Evolutionary conservation across 345 rosid species (phyloP).

Genomic region (Salix koriyanagi): DNA sequence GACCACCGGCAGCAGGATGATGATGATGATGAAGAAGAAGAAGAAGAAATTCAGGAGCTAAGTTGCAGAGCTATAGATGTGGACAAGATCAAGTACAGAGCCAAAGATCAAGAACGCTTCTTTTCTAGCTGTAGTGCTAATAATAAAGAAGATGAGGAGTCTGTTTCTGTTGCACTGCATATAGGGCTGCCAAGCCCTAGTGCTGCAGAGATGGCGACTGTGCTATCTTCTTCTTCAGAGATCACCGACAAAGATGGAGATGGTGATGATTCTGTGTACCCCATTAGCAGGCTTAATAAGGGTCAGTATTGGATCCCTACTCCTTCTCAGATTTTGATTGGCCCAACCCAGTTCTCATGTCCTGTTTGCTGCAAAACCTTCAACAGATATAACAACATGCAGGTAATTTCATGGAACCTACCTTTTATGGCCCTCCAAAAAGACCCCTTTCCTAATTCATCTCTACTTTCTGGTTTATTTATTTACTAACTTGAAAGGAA

Average conservation of each 20-base stretch:
- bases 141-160: conserved; percentile 26
- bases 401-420: conserved; percentile 36
- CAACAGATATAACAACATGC: conserved; percentile 98
- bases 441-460: too few species aligned
- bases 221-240: conserved; percentile 46
- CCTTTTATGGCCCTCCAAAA: too few species aligned
- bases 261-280: conserved; percentile 49
- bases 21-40: conserved; percentile 15
- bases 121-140: background rate
- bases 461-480: background rate
- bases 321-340: conserved; percentile 94
- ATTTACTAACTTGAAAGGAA: background rate
- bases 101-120: conserved; percentile 18
- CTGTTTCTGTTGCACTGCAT: conserved; percentile 83
- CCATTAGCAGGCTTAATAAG: conserved; percentile 68
- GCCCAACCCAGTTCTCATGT: conserved; percentile 97
- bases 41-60: conserved; percentile 14
- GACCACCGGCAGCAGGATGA: conserved; percentile 7
- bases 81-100: conserved; percentile 21
- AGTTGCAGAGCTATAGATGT: conserved; percentile 36
- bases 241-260: conserved; percentile 29
- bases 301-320: conserved; percentile 99
- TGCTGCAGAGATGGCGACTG: conserved; percentile 67
- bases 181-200: conserved; percentile 94
- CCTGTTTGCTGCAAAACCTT: conserved; percentile 95